Conservation (phyloP, 495 filamentous ascomycete genomes). For the Penicillium silybi region DNA sequence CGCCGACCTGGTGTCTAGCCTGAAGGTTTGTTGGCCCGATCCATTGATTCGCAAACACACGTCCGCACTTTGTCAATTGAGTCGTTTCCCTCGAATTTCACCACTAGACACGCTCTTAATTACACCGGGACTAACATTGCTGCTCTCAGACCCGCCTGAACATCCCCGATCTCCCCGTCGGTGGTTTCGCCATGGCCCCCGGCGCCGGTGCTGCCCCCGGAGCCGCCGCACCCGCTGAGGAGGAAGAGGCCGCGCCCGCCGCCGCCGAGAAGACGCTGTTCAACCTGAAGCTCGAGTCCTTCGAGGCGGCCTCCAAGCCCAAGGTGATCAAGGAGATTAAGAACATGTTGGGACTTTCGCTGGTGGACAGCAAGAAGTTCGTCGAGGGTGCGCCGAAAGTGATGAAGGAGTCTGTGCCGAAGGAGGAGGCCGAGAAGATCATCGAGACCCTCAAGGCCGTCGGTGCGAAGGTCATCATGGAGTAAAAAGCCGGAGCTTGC, state of each 20-base stretch:
- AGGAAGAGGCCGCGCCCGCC: slow-evolving; percentile 76
- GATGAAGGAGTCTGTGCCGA: slow-evolving; percentile 96
- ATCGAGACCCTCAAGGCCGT: slow-evolving; percentile 87
- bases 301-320: slow-evolving; percentile 85
- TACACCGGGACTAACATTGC: neutral
- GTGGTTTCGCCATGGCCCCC: slow-evolving; percentile 71
- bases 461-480: slow-evolving; percentile 83
- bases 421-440: slow-evolving; percentile 99
- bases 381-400: slow-evolving; percentile 96
- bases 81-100: neutral
- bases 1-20: slow-evolving; percentile 82
- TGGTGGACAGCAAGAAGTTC: slow-evolving; percentile 99
- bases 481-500: slow-evolving; percentile 50
- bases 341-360: slow-evolving; percentile 84
- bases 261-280: slow-evolving; percentile 95
- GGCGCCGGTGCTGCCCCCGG: slow-evolving; percentile 50
- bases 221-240: slow-evolving; percentile 65
- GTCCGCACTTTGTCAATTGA: slow-evolving; percentile 7
- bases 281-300: slow-evolving; percentile 84
- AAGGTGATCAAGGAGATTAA: slow-evolving; percentile 99
- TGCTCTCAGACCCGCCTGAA: slow-evolving; percentile 78
- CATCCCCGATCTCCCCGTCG: slow-evolving; percentile 95
- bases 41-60: slow-evolving; percentile 3
- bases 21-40: slow-evolving; percentile 64
- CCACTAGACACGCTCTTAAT: neutral